phyloP scores from a whole-genome alignment of 1,139 yeast genomes.

The Oligophagozyma castellii region DNA sequence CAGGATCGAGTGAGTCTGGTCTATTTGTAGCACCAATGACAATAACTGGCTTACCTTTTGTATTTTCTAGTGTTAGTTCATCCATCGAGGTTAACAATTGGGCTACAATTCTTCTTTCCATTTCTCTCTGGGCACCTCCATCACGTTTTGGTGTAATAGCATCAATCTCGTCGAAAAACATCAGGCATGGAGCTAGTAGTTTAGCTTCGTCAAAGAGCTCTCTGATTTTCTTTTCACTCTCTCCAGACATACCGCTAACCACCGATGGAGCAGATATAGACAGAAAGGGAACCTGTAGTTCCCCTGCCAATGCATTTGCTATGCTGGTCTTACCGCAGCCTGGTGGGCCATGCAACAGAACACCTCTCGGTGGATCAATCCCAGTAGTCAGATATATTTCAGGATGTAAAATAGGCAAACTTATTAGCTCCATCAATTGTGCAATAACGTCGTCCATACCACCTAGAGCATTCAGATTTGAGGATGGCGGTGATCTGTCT shows the following conservation, averaged over 20 bases:
- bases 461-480: constrained; percentile 63
- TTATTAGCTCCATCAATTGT: constrained; percentile 79
- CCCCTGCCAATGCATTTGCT: constrained; percentile 94
- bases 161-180: constrained; percentile 92
- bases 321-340: constrained; percentile 98
- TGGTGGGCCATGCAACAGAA: constrained; percentile 90
- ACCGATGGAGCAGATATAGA: constrained; percentile 91
- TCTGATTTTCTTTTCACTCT: constrained; percentile 83
- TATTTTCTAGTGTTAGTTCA: constrained; percentile 73
- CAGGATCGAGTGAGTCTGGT: constrained; percentile 94
- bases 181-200: constrained; percentile 75
- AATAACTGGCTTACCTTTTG: constrained; percentile 86
- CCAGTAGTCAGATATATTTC: constrained; percentile 82
- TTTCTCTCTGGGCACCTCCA: constrained; percentile 87
- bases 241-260: constrained; percentile 99
- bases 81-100: constrained; percentile 91
- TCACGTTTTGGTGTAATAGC: constrained; percentile 98
- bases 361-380: constrained; percentile 96
- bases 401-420: constrained; percentile 85
- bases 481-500: constrained; percentile 59
- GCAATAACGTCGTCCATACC: constrained; percentile 78
- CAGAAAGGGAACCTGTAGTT: constrained; percentile 82
- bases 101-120: constrained; percentile 96
- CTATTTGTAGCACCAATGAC: constrained; percentile 95
- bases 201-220: constrained; percentile 93